Evolutionary conservation across 2,329 filamentous ascomycete genomes (phyloP).

Genomic region (Elsinoe batatas): DNA sequence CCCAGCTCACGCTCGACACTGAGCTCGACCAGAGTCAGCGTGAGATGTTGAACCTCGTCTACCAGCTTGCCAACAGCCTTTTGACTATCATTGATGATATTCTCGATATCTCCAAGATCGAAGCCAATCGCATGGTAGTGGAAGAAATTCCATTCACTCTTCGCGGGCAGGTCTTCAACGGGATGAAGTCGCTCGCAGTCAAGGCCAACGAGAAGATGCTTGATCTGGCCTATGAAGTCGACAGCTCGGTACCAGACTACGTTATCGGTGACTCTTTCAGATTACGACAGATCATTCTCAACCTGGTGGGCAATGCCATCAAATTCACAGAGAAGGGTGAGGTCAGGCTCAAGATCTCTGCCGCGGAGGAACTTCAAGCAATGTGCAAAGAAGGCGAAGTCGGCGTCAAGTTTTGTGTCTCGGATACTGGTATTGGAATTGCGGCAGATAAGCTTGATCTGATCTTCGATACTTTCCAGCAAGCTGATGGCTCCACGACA

Average conservation of each 20-base stretch:
- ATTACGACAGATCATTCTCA: slow-evolving; percentile 89
- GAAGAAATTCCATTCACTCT: slow-evolving; percentile 96
- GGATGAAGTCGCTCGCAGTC: slow-evolving; percentile 90
- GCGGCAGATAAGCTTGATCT: slow-evolving; percentile 89
- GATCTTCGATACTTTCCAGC: slow-evolving; percentile 98
- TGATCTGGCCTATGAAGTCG: slow-evolving; percentile 85
- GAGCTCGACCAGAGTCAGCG: slow-evolving; percentile 88
- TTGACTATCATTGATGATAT: slow-evolving; percentile 90
- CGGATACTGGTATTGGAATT: slow-evolving; percentile 94
- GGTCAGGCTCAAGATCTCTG: slow-evolving; percentile 84
- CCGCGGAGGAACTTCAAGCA: slow-evolving; percentile 48
- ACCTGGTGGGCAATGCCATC: slow-evolving; percentile 95
- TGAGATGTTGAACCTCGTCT: slow-evolving; percentile 97
- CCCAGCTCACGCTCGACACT: slow-evolving; percentile 88
- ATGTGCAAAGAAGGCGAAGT: slow-evolving; percentile 66
- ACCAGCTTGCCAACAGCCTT: slow-evolving; percentile 90
- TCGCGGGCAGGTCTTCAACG: slow-evolving; percentile 91
- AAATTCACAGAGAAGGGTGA: slow-evolving; percentile 97
- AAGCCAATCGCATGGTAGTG: slow-evolving; percentile 95
- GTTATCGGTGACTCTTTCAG: slow-evolving; percentile 96
- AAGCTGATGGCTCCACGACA: slow-evolving; percentile 93
- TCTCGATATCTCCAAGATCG: slow-evolving; percentile 64
- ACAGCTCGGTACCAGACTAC: slow-evolving; percentile 86
- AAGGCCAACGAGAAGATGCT: slow-evolving; percentile 94
- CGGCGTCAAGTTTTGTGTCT: slow-evolving; percentile 89